These are phyloP conservation scores for Alloascoidea hylecoeti DNA, from an alignment of 805 yeast genomes.

Conservation along the genomic window DNA sequence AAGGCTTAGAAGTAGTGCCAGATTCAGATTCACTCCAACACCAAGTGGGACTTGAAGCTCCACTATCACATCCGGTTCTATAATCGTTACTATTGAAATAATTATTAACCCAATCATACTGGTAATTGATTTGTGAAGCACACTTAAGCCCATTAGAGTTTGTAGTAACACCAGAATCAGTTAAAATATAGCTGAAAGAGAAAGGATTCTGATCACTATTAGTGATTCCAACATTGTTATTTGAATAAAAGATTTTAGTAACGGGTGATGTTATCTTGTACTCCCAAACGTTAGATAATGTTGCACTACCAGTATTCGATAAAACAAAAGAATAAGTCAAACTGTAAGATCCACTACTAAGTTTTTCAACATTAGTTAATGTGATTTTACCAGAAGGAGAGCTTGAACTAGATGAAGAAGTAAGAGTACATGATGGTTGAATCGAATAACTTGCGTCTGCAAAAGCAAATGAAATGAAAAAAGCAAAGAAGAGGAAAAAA, in stretches of 20 bases:
- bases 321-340: conserved; percentile 5
- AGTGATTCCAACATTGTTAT: not conserved
- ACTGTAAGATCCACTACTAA: conserved; percentile 5
- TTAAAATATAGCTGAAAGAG: not conserved
- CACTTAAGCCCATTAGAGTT: not conserved
- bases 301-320: conserved; percentile 2
- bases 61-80: conserved; percentile 1
- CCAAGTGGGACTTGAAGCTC: conserved; percentile 1
- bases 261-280: not conserved
- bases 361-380: conserved; percentile 8
- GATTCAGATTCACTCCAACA: no score
- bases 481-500: no score
- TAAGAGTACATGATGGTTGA: no score
- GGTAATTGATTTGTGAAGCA: not conserved
- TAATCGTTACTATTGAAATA: not conserved
- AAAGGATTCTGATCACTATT: not conserved
- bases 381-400: not conserved
- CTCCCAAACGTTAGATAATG: not conserved
- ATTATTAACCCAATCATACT: not conserved
- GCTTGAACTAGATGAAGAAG: no score
- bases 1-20: no score
- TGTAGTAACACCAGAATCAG: not conserved
- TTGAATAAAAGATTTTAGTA: not conserved
- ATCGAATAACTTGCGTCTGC: no score
- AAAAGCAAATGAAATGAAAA: no score